These are phyloP conservation scores for Cercospora sp. DNA, from an alignment of 2,329 filamentous ascomycete species.

Conservation along the genomic window DNA sequence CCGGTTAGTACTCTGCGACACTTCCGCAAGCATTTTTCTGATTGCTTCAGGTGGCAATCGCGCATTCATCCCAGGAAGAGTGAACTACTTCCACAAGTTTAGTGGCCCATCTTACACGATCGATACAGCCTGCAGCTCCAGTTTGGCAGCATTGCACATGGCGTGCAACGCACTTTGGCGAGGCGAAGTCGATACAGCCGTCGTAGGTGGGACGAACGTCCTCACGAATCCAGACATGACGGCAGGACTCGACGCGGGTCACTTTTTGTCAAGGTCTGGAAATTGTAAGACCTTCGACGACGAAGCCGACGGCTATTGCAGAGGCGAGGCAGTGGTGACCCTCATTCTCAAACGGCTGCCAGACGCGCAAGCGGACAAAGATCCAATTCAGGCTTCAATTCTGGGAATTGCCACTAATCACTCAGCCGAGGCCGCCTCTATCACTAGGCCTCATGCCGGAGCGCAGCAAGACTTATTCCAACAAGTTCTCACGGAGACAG, in stretches of 20 bases:
- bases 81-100: constrained; percentile 34
- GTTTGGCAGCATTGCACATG: constrained; percentile 26
- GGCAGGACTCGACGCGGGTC: constrained; percentile 27
- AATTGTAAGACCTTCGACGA: constrained; percentile 33
- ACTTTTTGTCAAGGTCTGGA: constrained; percentile 26
- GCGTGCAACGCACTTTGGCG: constrained; percentile 30
- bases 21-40: not conserved
- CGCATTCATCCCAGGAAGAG: constrained; percentile 23
- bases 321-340: constrained; percentile 33
- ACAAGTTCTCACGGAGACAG: constrained; percentile 68
- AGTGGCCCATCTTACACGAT: constrained; percentile 28
- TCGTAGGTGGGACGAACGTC: constrained; percentile 31
- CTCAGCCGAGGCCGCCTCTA: constrained; percentile 76
- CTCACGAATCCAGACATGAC: constrained; percentile 28
- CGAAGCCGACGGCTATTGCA: constrained; percentile 41
- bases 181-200: constrained; percentile 28
- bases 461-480: constrained; percentile 72
- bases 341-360: constrained; percentile 43
- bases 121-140: constrained; percentile 34
- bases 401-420: constrained; percentile 76
- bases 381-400: constrained; percentile 69
- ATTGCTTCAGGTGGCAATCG: constrained; percentile 4
- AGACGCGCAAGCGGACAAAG: constrained; percentile 73
- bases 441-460: constrained; percentile 77
- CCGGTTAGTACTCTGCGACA: not conserved